phyloP scores from a whole-genome alignment of 192 early-diverging fungal species.

The Coemansia sp. region DNA sequence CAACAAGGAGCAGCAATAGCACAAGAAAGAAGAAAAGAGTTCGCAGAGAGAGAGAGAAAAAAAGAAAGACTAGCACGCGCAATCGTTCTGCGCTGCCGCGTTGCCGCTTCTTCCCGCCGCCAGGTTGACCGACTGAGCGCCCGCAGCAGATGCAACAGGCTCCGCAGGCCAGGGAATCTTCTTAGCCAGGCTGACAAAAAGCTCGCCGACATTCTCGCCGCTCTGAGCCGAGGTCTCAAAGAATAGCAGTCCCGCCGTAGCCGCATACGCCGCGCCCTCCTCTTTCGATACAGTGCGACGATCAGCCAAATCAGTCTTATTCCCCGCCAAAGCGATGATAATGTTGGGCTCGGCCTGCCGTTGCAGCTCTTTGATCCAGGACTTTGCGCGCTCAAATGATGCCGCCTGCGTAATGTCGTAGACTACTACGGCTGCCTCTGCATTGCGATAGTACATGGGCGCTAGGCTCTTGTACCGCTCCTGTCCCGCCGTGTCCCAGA shows the following conservation, averaged over 20 bases:
- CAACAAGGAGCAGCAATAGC: neutral
- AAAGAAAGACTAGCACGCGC: conserved; percentile 37
- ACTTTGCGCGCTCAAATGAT: conserved; percentile 87
- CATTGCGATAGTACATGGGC: conserved; percentile 98
- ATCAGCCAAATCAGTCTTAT: conserved; percentile 86
- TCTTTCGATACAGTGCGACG: conserved; percentile 69
- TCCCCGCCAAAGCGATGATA: conserved; percentile 93
- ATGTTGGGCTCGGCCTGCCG: conserved; percentile 88
- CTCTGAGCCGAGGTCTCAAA: conserved; percentile 88
- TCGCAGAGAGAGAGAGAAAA: neutral
- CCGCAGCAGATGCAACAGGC: neutral
- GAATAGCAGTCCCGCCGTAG: conserved; percentile 76
- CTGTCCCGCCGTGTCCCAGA: conserved; percentile 95
- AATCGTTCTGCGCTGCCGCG: conserved; percentile 21
- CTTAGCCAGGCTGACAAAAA: conserved; percentile 87
- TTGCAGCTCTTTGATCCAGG: conserved; percentile 95
- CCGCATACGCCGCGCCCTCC: conserved; percentile 77
- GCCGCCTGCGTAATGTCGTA: conserved; percentile 90
- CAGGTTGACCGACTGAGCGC: conserved; percentile 23
- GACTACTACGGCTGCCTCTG: conserved; percentile 92
- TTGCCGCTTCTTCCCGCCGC: conserved; percentile 14
- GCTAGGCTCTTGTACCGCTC: conserved; percentile 95
- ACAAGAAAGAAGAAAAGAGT: neutral
- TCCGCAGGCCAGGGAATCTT: conserved; percentile 59
- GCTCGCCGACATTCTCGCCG: conserved; percentile 74